These are phyloP conservation scores for Cutaneotrichosporon sp. DNA, from an alignment of 1,284 basidiomycete species.

Conservation along the genomic window DNA sequence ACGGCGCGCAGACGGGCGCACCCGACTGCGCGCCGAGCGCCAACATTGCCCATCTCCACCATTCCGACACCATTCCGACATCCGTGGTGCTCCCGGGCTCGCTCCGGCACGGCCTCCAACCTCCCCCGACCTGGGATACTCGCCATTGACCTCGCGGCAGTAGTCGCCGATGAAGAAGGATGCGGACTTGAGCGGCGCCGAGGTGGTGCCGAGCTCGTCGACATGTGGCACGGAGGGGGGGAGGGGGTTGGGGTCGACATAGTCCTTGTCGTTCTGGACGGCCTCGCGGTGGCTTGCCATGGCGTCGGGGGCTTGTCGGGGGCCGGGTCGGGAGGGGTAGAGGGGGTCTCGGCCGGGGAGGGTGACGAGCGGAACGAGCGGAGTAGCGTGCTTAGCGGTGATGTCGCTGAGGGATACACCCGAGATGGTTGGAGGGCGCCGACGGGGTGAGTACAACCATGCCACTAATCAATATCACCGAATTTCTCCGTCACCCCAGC, in stretches of 20 bases:
- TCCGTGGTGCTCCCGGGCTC: background rate
- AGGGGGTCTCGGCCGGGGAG: constrained; percentile 1
- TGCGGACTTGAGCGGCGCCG: constrained; percentile 93
- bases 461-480: constrained; percentile 2
- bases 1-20: too few relatives aligned
- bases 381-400: background rate
- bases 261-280: constrained; percentile 55
- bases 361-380: constrained; percentile 4
- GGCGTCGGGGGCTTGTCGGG: constrained; percentile 3
- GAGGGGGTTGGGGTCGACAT: constrained; percentile 71
- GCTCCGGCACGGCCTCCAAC: background rate
- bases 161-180: constrained; percentile 96
- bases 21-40: too few relatives aligned
- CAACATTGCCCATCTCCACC: background rate
- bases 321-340: constrained; percentile 5
- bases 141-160: constrained; percentile 97
- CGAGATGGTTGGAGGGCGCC: constrained; percentile 9
- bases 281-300: constrained; percentile 45
- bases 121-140: constrained; percentile 41
- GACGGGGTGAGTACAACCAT: background rate
- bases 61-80: too few relatives aligned
- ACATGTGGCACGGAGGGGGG: constrained; percentile 77
- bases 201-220: constrained; percentile 85
- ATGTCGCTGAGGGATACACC: constrained; percentile 11
- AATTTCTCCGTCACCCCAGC: background rate